Evolutionary conservation across 2,329 filamentous ascomycete genomes (phyloP).

Genomic region (Cercospora zeina): DNA sequence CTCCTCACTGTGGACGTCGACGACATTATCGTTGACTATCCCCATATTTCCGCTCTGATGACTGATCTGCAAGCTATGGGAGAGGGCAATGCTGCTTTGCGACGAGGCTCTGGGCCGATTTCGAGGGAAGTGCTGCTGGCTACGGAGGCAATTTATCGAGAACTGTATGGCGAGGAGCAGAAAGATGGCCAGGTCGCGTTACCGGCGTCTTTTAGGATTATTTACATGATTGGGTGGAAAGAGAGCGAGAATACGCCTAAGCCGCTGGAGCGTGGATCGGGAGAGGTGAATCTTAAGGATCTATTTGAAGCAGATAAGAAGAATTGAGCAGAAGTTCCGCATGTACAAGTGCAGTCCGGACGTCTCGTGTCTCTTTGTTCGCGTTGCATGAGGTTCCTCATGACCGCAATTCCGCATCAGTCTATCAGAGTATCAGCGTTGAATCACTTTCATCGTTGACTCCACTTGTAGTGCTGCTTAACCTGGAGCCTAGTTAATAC

Average conservation of each 20-base stretch:
- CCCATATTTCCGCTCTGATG: slow-evolving; percentile 87
- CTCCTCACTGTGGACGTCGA: slow-evolving; percentile 96
- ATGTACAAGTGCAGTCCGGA: background rate
- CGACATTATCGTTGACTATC: slow-evolving; percentile 94
- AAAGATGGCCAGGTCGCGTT: slow-evolving; percentile 62
- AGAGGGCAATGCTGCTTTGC: slow-evolving; percentile 83
- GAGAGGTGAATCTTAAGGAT: slow-evolving; percentile 85
- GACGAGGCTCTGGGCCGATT: slow-evolving; percentile 76
- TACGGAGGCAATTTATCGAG: slow-evolving; percentile 82
- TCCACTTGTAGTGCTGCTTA: too few relatives aligned
- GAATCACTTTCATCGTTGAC: too few relatives aligned
- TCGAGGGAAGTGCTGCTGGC: slow-evolving; percentile 82
- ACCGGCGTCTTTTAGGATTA: slow-evolving; percentile 90
- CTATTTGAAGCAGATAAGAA: slow-evolving; percentile 56
- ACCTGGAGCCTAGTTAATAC: too few relatives aligned
- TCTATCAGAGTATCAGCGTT: too few relatives aligned
- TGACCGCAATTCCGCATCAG: too few relatives aligned
- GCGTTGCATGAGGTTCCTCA: too few relatives aligned
- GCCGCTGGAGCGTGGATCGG: slow-evolving; percentile 80
- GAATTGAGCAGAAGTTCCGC: background rate
- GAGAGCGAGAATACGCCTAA: slow-evolving; percentile 75
- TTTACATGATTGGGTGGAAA: slow-evolving; percentile 99
- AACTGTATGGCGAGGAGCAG: slow-evolving; percentile 73
- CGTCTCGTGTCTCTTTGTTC: too few relatives aligned
- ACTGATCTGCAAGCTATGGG: slow-evolving; percentile 94